Evolutionary conservation across 1,284 basidiomycete genomes (phyloP), one percentile per base, ranked within the genome.

Genomic region (Polyporus tsugae): DNA sequence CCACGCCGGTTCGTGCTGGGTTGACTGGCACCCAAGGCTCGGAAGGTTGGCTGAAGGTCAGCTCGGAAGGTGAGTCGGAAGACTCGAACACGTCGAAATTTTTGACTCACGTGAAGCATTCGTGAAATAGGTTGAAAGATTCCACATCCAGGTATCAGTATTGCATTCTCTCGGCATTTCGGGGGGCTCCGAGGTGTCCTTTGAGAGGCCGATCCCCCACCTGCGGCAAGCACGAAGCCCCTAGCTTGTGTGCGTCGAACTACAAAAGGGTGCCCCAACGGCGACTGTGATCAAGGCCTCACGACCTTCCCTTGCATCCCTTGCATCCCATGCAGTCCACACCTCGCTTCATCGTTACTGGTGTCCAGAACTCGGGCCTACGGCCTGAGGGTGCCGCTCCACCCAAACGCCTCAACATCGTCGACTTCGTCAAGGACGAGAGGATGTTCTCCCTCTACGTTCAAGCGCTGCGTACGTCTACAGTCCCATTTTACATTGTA

Each of bases 271-370:
- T 19, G 15, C 52, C 33, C 25, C 25, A 17, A 2, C 6, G 7
- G 6, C 3, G 52, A 33, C 2, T 11, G 5, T 13, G 9, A 11
- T 10, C 9, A 53, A 53, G 1, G 6, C 15, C 52, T 53, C 29
- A 15, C 25, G 29, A 11, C 62, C 46, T 64, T 49, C 63, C 42
- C 67, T 70, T 64, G 69, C 6, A 70, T 63, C 66, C 49, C 39
- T 49, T 67, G 60, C 33, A 53, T 46, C 69, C 66, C 25, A 52
- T 59, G 63, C 62, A 53, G 25, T 33, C 29, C 52, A 59, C 38
- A 10, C 53, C 53, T 38, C 57, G 57, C 33, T 59, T 59, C 17
- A 36, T 59, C n/a, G 44, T 49, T 29, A 62, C 61, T 11, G 61
- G 61, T n/a, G 29, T 33, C 22, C 29, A 44, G 4, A 35, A 59